These are phyloP conservation scores for Citrus trifoliata DNA, from an alignment of 345 rosid genomes.

Conservation along the genomic window DNA sequence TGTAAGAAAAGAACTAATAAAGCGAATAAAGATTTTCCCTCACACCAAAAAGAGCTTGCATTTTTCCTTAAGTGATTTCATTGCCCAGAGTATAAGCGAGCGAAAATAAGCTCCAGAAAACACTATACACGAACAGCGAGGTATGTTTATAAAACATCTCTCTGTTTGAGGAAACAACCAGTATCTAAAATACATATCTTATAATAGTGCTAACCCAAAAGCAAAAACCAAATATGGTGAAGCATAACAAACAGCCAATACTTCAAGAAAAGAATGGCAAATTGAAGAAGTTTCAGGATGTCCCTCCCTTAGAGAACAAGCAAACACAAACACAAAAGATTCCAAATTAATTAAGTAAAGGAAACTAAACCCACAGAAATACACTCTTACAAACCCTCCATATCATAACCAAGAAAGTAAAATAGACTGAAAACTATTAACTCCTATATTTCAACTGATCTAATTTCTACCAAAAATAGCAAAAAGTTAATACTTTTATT, in stretches of 20 bases:
- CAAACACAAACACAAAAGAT: slow-evolving; percentile 28
- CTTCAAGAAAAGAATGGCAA: slow-evolving; percentile 42
- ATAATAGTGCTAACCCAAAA: slow-evolving; percentile 13
- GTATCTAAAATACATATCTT: slow-evolving; percentile 31
- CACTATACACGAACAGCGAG: slow-evolving; percentile 24
- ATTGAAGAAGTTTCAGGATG: slow-evolving; percentile 13
- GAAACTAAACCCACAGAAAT: slow-evolving; percentile 13
- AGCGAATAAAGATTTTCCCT: slow-evolving; percentile 7
- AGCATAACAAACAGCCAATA: slow-evolving; percentile 20
- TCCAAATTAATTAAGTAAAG: slow-evolving; percentile 16
- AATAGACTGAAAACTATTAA: neutral
- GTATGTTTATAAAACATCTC: slow-evolving; percentile 33
- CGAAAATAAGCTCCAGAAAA: slow-evolving; percentile 34
- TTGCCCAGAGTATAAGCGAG: slow-evolving; percentile 10
- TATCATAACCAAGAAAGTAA: neutral
- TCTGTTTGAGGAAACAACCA: slow-evolving; percentile 24
- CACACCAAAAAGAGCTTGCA: slow-evolving; percentile 36
- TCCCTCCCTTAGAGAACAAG: slow-evolving; percentile 44
- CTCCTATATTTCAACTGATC: neutral
- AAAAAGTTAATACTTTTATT: neutral
- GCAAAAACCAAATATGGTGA: neutral
- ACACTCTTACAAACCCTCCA: neutral
- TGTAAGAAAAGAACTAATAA: neutral
- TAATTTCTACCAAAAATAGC: neutral
- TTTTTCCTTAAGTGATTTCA: slow-evolving; percentile 35